Evolutionary conservation across 2,329 filamentous ascomycete genomes (phyloP).

Genomic region (Tolypocladium ovalisporum): DNA sequence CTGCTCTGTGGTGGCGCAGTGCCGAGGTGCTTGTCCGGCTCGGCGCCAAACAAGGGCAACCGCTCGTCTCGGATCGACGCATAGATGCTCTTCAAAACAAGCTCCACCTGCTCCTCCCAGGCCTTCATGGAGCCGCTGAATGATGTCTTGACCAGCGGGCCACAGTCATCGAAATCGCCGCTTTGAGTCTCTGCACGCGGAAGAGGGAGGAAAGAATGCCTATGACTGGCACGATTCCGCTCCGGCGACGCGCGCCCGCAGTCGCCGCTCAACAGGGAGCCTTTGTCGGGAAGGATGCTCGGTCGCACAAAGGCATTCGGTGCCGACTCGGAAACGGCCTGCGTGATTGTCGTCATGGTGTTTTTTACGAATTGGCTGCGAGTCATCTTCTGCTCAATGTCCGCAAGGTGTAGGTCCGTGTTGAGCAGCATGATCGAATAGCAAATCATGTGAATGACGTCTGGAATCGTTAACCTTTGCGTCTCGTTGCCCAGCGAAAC

Average conservation of each 20-base stretch:
- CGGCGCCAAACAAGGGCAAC: constrained; percentile 74
- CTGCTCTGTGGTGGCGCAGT: constrained; percentile 41
- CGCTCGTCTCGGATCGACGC: constrained; percentile 76
- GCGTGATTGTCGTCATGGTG: constrained; percentile 79
- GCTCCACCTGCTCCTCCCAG: constrained; percentile 85
- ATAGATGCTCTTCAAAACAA: constrained; percentile 88
- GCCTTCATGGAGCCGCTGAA: constrained; percentile 65
- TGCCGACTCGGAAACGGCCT: constrained; percentile 62
- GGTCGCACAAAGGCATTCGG: constrained; percentile 54
- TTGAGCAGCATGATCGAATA: constrained; percentile 94
- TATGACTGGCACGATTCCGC: constrained; percentile 26
- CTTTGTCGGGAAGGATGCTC: constrained; percentile 39
- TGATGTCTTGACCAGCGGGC: constrained; percentile 65
- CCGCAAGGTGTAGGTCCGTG: constrained; percentile 88
- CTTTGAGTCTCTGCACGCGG: constrained; percentile 31
- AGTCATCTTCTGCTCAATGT: constrained; percentile 96
- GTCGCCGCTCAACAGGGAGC: constrained; percentile 20
- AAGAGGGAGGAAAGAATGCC: constrained; percentile 40
- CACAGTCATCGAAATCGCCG: constrained; percentile 45
- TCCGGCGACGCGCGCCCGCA: constrained; percentile 22
- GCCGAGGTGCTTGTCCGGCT: constrained; percentile 29
- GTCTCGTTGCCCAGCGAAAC: background rate
- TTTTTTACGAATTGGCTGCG: constrained; percentile 91
- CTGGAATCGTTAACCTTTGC: constrained; percentile 32
- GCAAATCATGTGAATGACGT: constrained; percentile 93